Evolutionary conservation across 1,284 basidiomycete genomes (phyloP), one percentile per base, ranked within the genome.

Genomic region (Boletus coffeatus): DNA sequence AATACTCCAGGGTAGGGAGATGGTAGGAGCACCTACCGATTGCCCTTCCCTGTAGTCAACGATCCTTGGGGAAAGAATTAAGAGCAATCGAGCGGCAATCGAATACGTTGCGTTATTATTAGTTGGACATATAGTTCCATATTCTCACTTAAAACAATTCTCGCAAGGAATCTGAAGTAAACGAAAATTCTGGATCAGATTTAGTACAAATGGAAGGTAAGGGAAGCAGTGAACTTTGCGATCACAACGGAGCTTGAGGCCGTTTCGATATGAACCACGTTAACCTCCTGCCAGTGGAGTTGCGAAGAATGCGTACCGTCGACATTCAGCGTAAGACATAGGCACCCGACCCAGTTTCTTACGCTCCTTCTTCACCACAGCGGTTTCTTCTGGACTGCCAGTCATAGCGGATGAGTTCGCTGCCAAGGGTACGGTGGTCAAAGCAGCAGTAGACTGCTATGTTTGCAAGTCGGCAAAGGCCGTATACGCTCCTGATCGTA

Each of bases 251-350:
- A 91, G 76, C 73, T 91, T 92, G 61, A 91, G 77, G 61, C 89
- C 83, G 62, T 59, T 32, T 11, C 41, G 7, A 53, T 11, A 11
- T 61, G 59, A 57, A n/a, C 16, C 8, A 34, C 11, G 11, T 37
- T 6, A 25, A 10, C 13, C 11, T 8, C 25, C 16, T 10, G 29
- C 29, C 52, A 18, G 14, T 25, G n/a, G 25, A 25, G 18, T 11
- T 13, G 21, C 10, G 34, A n/a, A 34, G 21, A 1, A 39, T 21
- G 11, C 72, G 10, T 62, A 82, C 82, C 82, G 78, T 66, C 88
- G 79, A 72, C 88, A 90, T 75, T 90, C 88, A 6, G 87, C 87
- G 69, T 88, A 90, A n/a, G 86, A 85, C 10, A 88, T 87, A 6
- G 87, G 85, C 13, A 77, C 78, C 32, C 83, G 71, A 16, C 81